Conservation (phyloP, 2,329 filamentous ascomycete species). For the Tetracladium maxilliforme region DNA sequence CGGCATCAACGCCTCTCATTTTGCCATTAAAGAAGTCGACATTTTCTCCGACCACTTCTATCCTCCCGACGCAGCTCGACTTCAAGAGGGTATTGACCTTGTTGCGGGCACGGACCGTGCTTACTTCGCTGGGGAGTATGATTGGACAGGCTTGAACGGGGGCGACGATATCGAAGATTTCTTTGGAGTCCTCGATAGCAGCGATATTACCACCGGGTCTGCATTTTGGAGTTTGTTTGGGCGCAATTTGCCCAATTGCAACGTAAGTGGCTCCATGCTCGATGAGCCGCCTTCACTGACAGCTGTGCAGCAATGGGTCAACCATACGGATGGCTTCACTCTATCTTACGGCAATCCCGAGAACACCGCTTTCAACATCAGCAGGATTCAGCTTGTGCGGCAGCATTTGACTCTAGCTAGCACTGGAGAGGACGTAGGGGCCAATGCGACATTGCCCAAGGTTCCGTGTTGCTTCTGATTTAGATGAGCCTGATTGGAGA, state of each 20-base stretch:
- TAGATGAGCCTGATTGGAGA: too few relatives aligned
- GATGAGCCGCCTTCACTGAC: conserved; percentile 1
- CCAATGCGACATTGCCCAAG: too few relatives aligned
- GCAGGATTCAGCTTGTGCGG: conserved; percentile 23
- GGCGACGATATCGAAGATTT: conserved; percentile 21
- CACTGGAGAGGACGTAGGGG: too few relatives aligned
- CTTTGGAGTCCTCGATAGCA: conserved; percentile 22
- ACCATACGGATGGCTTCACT: conserved; percentile 27
- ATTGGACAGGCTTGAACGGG: conserved; percentile 20
- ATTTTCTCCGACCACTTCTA: conserved; percentile 33
- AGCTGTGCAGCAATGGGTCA: conserved; percentile 19
- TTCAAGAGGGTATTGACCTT: conserved; percentile 19
- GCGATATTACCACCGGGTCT: conserved; percentile 16
- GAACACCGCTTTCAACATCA: conserved; percentile 20
- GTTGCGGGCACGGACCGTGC: conserved; percentile 20
- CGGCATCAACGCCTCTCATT: conserved; percentile 27
- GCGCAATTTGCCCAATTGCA: conserved; percentile 26
- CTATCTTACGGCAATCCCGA: conserved; percentile 27
- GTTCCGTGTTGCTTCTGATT: too few relatives aligned
- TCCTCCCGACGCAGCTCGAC: conserved; percentile 21
- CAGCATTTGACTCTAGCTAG: too few relatives aligned
- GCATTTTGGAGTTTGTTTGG: conserved; percentile 31
- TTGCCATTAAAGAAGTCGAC: conserved; percentile 25
- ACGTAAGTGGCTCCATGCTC: conserved; percentile 12
- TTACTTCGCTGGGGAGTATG: conserved; percentile 30